phyloP scores from a whole-genome alignment of 1,284 basidiomycete genomes.

The Phenoliferia sp. region DNA sequence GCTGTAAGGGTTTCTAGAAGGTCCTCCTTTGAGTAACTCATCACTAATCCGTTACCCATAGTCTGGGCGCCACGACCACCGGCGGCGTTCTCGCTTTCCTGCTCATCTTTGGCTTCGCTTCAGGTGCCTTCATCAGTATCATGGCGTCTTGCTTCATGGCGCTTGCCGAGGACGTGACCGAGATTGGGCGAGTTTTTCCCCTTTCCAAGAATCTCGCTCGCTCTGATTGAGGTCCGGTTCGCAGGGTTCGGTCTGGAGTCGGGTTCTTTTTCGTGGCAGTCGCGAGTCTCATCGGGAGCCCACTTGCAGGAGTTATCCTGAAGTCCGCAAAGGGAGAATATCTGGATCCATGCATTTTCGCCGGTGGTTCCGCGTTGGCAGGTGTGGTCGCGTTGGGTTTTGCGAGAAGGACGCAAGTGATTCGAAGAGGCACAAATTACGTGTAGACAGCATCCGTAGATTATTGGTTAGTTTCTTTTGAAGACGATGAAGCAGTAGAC shows the following conservation, averaged over 20 bases:
- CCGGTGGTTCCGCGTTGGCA: conserved; percentile 9
- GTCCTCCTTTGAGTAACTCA: neutral
- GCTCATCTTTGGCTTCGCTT: conserved; percentile 19
- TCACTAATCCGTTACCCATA: neutral
- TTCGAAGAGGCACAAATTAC: conserved; percentile 3
- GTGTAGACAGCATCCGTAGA: conserved; percentile 5
- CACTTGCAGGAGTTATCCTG: conserved; percentile 27
- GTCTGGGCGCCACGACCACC: conserved; percentile 15
- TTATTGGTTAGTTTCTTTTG: neutral
- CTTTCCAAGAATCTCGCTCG: neutral
- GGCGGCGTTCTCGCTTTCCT: conserved; percentile 15
- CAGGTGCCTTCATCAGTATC: conserved; percentile 19
- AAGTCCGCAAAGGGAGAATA: conserved; percentile 12
- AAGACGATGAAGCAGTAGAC: neutral
- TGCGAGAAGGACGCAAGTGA: conserved; percentile 7
- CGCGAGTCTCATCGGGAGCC: conserved; percentile 26
- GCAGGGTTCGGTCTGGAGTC: conserved; percentile 22
- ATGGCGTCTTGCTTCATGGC: conserved; percentile 16
- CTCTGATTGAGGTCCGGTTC: neutral
- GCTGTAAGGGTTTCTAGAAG: neutral
- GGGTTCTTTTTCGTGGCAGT: conserved; percentile 28
- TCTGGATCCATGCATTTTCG: conserved; percentile 23
- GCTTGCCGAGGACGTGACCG: conserved; percentile 8
- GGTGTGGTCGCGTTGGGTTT: conserved; percentile 9
- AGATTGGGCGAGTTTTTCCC: conserved; percentile 18